Base-by-base conservation (phyloP, 2,329 filamentous ascomycete species). In the Beauveria australis region DNA sequence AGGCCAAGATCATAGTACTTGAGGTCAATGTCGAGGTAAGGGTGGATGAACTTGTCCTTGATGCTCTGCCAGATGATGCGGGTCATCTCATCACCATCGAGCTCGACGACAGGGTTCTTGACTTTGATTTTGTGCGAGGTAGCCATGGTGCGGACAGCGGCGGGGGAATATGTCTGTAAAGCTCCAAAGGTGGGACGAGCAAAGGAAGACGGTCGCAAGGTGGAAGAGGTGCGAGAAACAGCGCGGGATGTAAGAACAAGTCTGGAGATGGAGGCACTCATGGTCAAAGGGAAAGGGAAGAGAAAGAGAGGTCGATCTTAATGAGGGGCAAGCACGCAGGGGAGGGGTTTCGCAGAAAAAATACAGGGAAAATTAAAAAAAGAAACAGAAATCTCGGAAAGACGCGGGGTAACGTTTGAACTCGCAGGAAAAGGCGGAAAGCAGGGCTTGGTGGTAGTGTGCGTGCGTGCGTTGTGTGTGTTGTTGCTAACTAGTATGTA, bases 61-160 rank as follows among this genome's bases (percentile, higher is more conserved):
- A 99, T 99, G 76, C 90, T 87, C 81, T 97, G 82, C 94, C 94
- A 99, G 81, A 99, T 99, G 75, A 99, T 92, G 71, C 94, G 85
- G 70, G 94, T 99, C 94, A 97, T 97, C 87, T 92, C 86, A 70
- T 89, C 86, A 72, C 93, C 93, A 75, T 97, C 93, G 71, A 97
- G 85, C 81, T 97, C 94, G 76, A 99, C 94, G 74, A 99, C 88
- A 67, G 94, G 94, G 79, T 96, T 97, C 87, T 96, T 92, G 81
- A 99, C 94, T 85, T 96, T 94, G 84, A 97, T 97, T 88, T 97
- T 99, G 72, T 84, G 80, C 69, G 67, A 59, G 67, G 81, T 75
- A 61, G 81, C 79, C 83, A 87, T 85, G 69, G 76, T 81, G 73
- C 76, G 74, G 66, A 89, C 85, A 2, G 91, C 89, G n/a, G 96